A percentile compares a stretch with the other conserved stretches of the same genome.
phyloP scores from a whole-genome alignment of 352 stramenopile species.

The Phytophthora podocarpi region DNA sequence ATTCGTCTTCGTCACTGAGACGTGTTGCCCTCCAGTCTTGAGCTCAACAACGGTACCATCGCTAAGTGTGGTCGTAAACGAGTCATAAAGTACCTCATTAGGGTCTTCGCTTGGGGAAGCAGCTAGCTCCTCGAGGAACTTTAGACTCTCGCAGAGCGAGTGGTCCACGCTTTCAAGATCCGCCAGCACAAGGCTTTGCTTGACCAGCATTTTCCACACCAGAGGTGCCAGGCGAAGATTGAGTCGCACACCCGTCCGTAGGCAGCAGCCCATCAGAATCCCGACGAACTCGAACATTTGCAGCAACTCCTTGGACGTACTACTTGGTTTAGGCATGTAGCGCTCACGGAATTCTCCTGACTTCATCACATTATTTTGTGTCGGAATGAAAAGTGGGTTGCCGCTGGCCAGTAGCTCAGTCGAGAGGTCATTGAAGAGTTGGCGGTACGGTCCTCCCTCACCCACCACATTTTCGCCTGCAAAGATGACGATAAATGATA shows the following conservation, averaged over 20 bases:
- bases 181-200: conserved; percentile 60
- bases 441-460: conserved; percentile 77
- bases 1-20: conserved; percentile 72
- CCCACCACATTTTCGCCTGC: conserved; percentile 80
- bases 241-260: conserved; percentile 76
- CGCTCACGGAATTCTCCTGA: conserved; percentile 75
- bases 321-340: conserved; percentile 64
- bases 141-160: conserved; percentile 61
- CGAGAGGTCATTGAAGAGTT: conserved; percentile 82
- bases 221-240: conserved; percentile 75
- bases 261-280: conserved; percentile 76
- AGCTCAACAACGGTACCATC: conserved; percentile 74
- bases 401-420: conserved; percentile 57
- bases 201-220: conserved; percentile 83
- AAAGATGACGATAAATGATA: conserved; percentile 83
- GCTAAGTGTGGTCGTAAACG: conserved; percentile 74
- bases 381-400: conserved; percentile 71
- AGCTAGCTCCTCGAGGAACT: conserved; percentile 45
- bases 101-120: conserved; percentile 7
- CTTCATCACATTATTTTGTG: conserved; percentile 74
- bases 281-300: conserved; percentile 83
- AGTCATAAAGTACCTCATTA: conserved; percentile 58
- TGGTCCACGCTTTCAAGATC: conserved; percentile 71
- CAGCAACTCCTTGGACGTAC: conserved; percentile 57
- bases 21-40: conserved; percentile 44